Percentiles rank a stretch among this genome's conserved stretches.
These are phyloP conservation scores for Dichotomocladium elegans DNA, from an alignment of 371 early-diverging fungal genomes.

Conservation along the genomic window DNA sequence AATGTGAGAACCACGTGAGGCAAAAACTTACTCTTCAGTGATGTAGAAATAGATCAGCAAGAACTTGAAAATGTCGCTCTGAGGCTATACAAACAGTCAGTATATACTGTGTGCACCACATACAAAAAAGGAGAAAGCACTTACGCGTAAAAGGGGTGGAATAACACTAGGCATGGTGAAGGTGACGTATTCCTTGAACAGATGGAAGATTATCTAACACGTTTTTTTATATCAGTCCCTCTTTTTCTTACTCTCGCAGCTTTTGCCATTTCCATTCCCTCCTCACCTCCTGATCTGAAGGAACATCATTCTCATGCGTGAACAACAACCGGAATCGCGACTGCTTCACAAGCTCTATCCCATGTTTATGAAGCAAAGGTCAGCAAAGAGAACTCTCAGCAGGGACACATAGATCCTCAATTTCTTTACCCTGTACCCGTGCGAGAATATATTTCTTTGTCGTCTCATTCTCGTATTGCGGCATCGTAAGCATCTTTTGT, in stretches of 20 bases:
- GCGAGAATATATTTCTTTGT: slow-evolving; percentile 7
- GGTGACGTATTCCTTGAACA: slow-evolving; percentile 6
- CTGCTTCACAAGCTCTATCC: slow-evolving; percentile 3
- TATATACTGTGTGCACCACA: too few species aligned
- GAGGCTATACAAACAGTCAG: slow-evolving; percentile 1
- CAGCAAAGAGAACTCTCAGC: background rate
- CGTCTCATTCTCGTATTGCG: slow-evolving; percentile 6
- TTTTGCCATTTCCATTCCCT: background rate
- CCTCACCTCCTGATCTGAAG: slow-evolving; percentile 11
- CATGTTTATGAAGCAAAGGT: background rate
- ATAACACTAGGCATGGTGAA: slow-evolving; percentile 6
- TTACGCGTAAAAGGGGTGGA: slow-evolving; percentile 14
- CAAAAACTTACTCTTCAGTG: slow-evolving; percentile 14
- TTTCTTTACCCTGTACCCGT: slow-evolving; percentile 8
- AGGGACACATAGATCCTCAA: background rate
- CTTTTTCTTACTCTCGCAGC: too few species aligned
- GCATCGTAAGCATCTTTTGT: slow-evolving; percentile 3
- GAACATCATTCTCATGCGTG: slow-evolving; percentile 5
- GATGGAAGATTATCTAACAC: slow-evolving; percentile 9
- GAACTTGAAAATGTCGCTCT: slow-evolving; percentile 14
- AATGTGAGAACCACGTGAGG: too few species aligned
- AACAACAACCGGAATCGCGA: slow-evolving; percentile 1
- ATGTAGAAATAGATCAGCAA: slow-evolving; percentile 15
- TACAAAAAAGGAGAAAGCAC: background rate
- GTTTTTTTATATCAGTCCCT: too few species aligned